phyloP scores from a whole-genome alignment of 768 basidiomycete species.

The Pilatotrama ljubarskyi region DNA sequence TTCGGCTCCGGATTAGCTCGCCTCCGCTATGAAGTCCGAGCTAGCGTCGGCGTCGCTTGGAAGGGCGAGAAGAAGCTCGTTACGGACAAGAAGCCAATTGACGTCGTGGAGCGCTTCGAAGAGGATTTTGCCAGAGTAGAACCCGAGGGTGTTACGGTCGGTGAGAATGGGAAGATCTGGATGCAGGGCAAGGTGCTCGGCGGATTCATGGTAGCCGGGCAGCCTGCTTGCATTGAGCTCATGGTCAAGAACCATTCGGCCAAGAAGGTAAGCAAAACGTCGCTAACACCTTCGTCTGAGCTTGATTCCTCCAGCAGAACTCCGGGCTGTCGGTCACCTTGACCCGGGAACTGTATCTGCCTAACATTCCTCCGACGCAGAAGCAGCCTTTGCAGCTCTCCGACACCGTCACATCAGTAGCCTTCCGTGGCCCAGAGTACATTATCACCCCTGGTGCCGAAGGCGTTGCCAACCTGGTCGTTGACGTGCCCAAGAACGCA shows the following conservation, averaged over 20 bases:
- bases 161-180: slow-evolving; percentile 81
- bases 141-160: slow-evolving; percentile 64
- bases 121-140: slow-evolving; percentile 39
- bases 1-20: slow-evolving; percentile 71
- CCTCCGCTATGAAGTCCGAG: slow-evolving; percentile 72
- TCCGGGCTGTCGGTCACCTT: slow-evolving; percentile 63
- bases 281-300: background rate
- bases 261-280: slow-evolving; percentile 59
- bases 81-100: slow-evolving; percentile 57
- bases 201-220: slow-evolving; percentile 64
- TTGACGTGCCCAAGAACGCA: slow-evolving; percentile 72
- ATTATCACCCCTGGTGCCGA: slow-evolving; percentile 71
- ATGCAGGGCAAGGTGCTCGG: slow-evolving; percentile 67
- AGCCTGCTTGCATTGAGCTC: slow-evolving; percentile 70
- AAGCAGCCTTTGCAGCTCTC: slow-evolving; percentile 59
- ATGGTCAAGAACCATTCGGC: slow-evolving; percentile 81
- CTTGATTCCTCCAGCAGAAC: slow-evolving; percentile 47
- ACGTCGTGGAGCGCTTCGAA: slow-evolving; percentile 58
- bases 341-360: slow-evolving; percentile 59
- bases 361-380: slow-evolving; percentile 40
- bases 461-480: slow-evolving; percentile 76
- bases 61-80: slow-evolving; percentile 73
- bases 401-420: slow-evolving; percentile 66
- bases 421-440: slow-evolving; percentile 76
- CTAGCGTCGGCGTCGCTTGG: slow-evolving; percentile 72